These are phyloP conservation scores for Salix arbutifolia DNA, from an alignment of 345 rosid species.

Conservation along the genomic window DNA sequence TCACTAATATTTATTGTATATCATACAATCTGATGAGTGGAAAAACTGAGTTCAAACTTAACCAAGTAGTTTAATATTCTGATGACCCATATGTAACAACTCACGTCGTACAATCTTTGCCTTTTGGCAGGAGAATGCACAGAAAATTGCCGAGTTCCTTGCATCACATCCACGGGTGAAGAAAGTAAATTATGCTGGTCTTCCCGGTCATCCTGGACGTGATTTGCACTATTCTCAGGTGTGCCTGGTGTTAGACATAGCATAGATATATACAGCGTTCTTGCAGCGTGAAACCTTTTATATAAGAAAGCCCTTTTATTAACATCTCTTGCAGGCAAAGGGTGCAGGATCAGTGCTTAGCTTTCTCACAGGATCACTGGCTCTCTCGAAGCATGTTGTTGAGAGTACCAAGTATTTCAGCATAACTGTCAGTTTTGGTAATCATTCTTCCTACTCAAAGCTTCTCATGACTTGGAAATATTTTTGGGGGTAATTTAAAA, in stretches of 20 bases:
- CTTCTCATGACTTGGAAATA: neutral
- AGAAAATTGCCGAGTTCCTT: constrained; percentile 80
- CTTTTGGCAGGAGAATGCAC: constrained; percentile 67
- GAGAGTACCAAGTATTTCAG: constrained; percentile 88
- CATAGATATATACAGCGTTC: neutral
- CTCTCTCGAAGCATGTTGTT: constrained; percentile 80
- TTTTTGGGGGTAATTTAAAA: neutral
- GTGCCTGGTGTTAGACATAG: neutral
- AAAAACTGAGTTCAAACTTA: neutral
- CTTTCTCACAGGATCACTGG: constrained; percentile 83
- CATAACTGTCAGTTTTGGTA: constrained; percentile 96
- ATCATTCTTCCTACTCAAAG: constrained; percentile 20
- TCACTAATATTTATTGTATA: neutral
- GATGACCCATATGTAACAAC: neutral
- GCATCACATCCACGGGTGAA: constrained; percentile 76
- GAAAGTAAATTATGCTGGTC: constrained; percentile 83
- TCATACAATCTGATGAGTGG: too few relatives aligned
- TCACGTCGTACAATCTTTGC: neutral
- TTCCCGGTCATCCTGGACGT: constrained; percentile 77
- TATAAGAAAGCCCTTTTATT: neutral
- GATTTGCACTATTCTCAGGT: constrained; percentile 94
- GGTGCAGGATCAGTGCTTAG: constrained; percentile 97
- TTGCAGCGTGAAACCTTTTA: neutral
- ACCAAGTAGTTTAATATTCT: neutral
- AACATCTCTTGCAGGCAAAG: constrained; percentile 52